Percentiles rank a stretch among this genome's conserved stretches.
Evolutionary conservation across 2,329 filamentous ascomycete species (phyloP).

Genomic region (Claviceps fusiformis): DNA sequence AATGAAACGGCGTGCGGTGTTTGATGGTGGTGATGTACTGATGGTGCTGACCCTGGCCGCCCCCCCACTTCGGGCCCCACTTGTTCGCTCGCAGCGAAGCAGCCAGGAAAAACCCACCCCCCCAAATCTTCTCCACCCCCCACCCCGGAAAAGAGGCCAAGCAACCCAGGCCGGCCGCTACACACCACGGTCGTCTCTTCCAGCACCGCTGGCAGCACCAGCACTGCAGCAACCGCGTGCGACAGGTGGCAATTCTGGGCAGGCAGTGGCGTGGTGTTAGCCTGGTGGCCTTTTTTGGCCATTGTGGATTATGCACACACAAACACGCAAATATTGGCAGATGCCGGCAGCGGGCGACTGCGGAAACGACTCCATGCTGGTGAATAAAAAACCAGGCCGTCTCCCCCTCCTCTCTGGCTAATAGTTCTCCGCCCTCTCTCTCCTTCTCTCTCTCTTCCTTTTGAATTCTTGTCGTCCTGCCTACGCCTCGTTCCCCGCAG

Average conservation of each 20-base stretch:
- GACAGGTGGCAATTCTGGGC: background rate
- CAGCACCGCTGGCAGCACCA: too few relatives aligned
- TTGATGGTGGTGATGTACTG: too few relatives aligned
- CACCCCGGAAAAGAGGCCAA: constrained; percentile 3
- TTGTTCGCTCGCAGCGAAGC: constrained; percentile 8
- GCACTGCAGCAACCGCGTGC: background rate
- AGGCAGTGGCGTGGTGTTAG: background rate
- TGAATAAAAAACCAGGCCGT: constrained; percentile 9
- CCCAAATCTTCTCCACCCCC: background rate
- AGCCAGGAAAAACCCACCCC: background rate
- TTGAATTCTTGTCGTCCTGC: constrained; percentile 13
- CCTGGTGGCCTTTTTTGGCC: background rate
- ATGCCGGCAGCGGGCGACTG: background rate
- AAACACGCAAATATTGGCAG: background rate
- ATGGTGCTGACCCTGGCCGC: background rate
- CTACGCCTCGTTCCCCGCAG: constrained; percentile 13
- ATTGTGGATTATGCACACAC: constrained; percentile 4
- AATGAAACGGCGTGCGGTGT: background rate
- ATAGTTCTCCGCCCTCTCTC: constrained; percentile 10
- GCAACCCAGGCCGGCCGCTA: constrained; percentile 4
- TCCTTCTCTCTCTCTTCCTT: constrained; percentile 11
- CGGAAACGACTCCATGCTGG: constrained; percentile 2
- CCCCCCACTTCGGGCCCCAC: constrained; percentile 4
- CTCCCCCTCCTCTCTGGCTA: constrained; percentile 7
- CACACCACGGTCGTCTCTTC: too few relatives aligned